Base-by-base conservation (phyloP, 495 filamentous ascomycete species). In the Cryomyces minteri region DNA sequence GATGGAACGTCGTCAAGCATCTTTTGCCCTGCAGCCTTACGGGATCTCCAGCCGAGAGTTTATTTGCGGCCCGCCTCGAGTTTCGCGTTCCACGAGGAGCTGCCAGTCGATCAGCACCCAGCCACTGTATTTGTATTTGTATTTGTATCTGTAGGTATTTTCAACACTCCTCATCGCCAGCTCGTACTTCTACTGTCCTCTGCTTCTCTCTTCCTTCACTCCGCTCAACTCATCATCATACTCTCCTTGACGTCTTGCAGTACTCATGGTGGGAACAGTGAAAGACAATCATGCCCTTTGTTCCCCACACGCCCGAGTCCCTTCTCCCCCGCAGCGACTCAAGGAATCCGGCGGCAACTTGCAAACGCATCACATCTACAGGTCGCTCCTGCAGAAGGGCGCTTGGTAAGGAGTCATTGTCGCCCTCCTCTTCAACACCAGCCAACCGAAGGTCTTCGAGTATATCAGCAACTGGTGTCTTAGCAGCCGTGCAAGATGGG, bases 301-400 rank as follows among this genome's bases (percentile, higher is more conserved):
- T 82, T 51, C 69, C 78, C 40, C 77, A 83, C 53, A 94, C 90
- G 0, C 88, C 92, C 45, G 88, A 95, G 62, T 73, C 82, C 12
- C 62, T 82, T 25, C 58, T 96, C 34, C 67, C 70, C 32, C 80
- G 86, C 43, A 72, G 76, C 47, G 88, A 94, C 64, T 87, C 82
- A 29, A 81, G 80, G 53, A 79, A 93, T 53, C 84, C 88, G 30
- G 67, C 75, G 1, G 78, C 77, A 43, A 94, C 90, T 61, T 98
- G 92, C 66, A 71, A 75, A 65, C 90, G 90, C 14, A 73, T 95
- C 51, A 94, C 85, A 6, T 59, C 68, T 6, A 72, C 67, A 49
- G 90, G 90, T 6, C 70, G 76, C 31, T 80, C 82, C 12, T 98
- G 90, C 63, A 73, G 87, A 52, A 75, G 85, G 32, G 18, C 1